Evolutionary conservation across 352 stramenopile species (phyloP).

Genomic region (Pythium dissotocum): DNA sequence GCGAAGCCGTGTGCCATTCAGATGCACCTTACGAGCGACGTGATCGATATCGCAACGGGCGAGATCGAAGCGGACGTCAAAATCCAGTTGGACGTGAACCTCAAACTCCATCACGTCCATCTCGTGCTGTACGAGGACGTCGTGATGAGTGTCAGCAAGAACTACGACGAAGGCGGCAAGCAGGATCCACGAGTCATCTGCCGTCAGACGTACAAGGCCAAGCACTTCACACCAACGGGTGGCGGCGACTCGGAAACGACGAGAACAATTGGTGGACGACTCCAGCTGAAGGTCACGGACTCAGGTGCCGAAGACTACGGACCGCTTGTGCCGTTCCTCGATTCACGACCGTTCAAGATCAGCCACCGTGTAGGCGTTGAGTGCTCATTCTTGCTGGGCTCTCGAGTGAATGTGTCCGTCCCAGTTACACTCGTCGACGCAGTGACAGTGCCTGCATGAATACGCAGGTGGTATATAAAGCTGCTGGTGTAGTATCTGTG

Average conservation of each 20-base stretch:
- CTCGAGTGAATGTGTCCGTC: not conserved
- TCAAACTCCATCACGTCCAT: slow-evolving; percentile 13
- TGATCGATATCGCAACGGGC: not conserved
- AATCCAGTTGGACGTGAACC: not conserved
- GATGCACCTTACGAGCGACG: slow-evolving; percentile 5
- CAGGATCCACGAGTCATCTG: not conserved
- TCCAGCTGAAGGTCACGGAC: slow-evolving; percentile 6
- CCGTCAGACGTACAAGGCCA: slow-evolving; percentile 8
- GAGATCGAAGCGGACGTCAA: slow-evolving; percentile 1
- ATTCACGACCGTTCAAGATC: slow-evolving; percentile 1
- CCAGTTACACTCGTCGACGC: slow-evolving; percentile 3
- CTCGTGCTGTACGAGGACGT: slow-evolving; percentile 15
- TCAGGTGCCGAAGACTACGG: not conserved
- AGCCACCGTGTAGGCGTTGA: slow-evolving; percentile 11
- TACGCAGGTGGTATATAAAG: no score
- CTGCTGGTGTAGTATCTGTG: no score
- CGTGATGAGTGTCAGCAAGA: not conserved
- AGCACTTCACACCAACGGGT: not conserved
- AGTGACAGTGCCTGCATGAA: no score
- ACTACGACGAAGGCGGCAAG: not conserved
- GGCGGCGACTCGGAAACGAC: not conserved
- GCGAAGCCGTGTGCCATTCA: not conserved
- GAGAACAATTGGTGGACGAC: not conserved
- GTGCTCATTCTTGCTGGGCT: slow-evolving; percentile 8
- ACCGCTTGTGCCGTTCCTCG: not conserved